phyloP scores from a whole-genome alignment of 148 eudicot genomes.

The Camellia granthamiana region DNA sequence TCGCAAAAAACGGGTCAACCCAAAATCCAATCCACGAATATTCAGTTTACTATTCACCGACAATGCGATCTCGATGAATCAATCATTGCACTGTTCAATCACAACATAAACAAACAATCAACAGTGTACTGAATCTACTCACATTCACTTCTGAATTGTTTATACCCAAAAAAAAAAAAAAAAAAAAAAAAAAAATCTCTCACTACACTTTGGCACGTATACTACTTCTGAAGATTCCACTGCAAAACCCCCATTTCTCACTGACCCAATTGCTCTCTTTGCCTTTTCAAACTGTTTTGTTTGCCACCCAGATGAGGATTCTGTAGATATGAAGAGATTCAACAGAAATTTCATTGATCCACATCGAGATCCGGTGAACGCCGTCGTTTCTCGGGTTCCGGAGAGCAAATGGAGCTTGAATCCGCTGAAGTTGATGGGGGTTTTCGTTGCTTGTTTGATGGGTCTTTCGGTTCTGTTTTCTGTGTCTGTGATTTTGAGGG shows the following conservation, averaged over 20 bases:
- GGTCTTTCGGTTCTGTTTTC: constrained; percentile 39
- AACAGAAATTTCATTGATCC: constrained; percentile 16
- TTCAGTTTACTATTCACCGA: too few species aligned
- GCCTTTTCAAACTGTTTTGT: not conserved
- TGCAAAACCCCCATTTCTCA: not conserved
- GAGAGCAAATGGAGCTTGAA: constrained; percentile 27
- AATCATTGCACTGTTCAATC: too few species aligned
- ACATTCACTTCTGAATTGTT: too few species aligned
- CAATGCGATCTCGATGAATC: too few species aligned
- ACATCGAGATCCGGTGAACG: constrained; percentile 13
- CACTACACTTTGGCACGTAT: too few species aligned
- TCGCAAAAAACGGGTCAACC: too few species aligned
- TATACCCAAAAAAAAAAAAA: too few species aligned
- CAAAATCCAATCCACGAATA: too few species aligned
- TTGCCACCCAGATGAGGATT: constrained; percentile 8
- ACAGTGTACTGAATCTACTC: too few species aligned
- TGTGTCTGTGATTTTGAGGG: constrained; percentile 27
- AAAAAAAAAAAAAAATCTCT: too few species aligned
- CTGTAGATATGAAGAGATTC: constrained; percentile 30
- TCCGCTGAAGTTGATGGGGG: constrained; percentile 32
- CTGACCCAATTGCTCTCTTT: not conserved
- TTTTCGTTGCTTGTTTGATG: constrained; percentile 39
- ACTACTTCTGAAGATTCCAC: too few species aligned
- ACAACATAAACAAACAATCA: too few species aligned
- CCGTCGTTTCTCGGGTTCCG: constrained; percentile 6